Evolutionary conservation across 352 stramenopile genomes (phyloP), one percentile per base, ranked within the genome.

Genomic region (Pythium dissotocum): DNA sequence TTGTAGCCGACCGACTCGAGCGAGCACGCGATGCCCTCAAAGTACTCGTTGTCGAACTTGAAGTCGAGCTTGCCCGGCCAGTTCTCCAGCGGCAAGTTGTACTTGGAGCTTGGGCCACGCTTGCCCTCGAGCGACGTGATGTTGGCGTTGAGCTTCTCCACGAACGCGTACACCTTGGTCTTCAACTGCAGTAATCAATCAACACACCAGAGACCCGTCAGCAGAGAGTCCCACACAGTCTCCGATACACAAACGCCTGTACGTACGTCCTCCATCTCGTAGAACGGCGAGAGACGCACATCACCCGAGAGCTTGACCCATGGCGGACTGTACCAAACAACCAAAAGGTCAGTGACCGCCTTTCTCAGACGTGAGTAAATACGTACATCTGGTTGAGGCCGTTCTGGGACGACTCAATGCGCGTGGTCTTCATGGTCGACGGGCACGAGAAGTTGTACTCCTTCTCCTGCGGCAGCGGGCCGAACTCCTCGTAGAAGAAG

Each of bases 21-120:
- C 58, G 90, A 93, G 68, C 92, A 98, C n/a, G 93, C 93, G 61
- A 98, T 98, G 56, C 93, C 93, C 70, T 98, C 87, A 49, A 90
- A 90, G 68, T 88, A 90, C 51, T 78, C 75, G 61, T 80, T 75
- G 44, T 90, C 78, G 64, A 97, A 98, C 67, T 85, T 85, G 33
- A 98, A 78, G 65, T 97, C 91, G 30, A 98, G 61, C 70, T 93
- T 93, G 32, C 91, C 91, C 9, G 84, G 74, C 13, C 81, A 70
- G 57, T 90, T 78, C 71, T 98, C 92, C 42, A 71, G 72, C 9
- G 90, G 89, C 6, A 98, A 81, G 32, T 78, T 84, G 78, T 98
- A 98, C 81, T 97, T 97, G 72, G 90, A 98, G 71, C 87, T 89
- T 6, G 90, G 89, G 14, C 93, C 93, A 60, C 87, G 91, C 32